Base-by-base conservation (phyloP, 176 grass and related monocot species). In the Paspalum notatum region DNA sequence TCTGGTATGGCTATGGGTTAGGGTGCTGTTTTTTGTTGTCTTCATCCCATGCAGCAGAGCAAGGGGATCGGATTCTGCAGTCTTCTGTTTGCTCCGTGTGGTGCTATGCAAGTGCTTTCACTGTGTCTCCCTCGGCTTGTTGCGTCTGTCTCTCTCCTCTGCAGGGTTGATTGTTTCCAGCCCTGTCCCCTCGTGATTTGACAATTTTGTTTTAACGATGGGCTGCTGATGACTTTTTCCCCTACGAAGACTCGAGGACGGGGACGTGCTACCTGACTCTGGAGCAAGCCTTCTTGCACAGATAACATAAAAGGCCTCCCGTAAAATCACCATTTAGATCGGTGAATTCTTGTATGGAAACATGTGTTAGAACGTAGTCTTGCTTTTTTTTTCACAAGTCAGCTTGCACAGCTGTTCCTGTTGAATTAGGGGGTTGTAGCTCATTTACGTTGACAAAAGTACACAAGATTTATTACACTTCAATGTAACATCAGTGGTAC, bases 61-160 rank as follows among this genome's bases (percentile, higher is more conserved):
- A 52, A 62, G 6, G 26, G 77, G 82, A 76, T 89, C 77, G 64
- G 64, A 76, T 57, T 51, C 41, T 16, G 11, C 72, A 52, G 46
- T 54, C 61, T 59, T 66, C 32, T 80, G 51, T 80, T 61, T 88
- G 72, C 57, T 78, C 48, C 50, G 8, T 55, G 52, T 44, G 63
- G 71, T 63, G 54, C 62, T 44, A 18, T 11, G 75, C 81, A 53
- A 61, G 20, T 45, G 81, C 81, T 40, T 56, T 62, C 76, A 61
- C 76, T 76, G 62, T 89, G 25, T 74, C 41, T 16, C 56, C 80
- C 56, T 89, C 58, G 71, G 39, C 77, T 40, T 45, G 78, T 66
- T 52, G 78, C 72, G 55, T 72, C 78, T 66, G 77, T 77, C 71
- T 6, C 54, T 27, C 82, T 55, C 49, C 49, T 65, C 59, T 39